Evolutionary conservation across 1,284 basidiomycete species (phyloP).

Genomic region (Acaromyces ingoldii): DNA sequence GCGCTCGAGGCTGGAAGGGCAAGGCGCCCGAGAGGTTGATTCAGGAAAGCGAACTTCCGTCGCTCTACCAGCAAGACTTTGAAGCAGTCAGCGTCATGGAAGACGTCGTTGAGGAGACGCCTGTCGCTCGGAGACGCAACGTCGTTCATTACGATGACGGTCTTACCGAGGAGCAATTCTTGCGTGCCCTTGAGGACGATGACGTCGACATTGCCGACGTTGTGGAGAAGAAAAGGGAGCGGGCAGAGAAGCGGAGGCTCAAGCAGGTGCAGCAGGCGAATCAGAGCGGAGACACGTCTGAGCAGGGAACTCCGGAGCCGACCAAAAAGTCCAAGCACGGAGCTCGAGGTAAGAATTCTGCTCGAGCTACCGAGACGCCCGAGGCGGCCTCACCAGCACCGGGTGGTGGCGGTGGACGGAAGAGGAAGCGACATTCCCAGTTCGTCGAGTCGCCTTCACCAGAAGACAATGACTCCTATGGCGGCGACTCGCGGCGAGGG

Average conservation of each 20-base stretch:
- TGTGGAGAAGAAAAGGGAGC: slow-evolving; percentile 50
- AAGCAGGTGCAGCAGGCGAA: slow-evolving; percentile 25
- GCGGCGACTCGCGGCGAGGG: slow-evolving; percentile 9
- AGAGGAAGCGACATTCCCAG: slow-evolving; percentile 39
- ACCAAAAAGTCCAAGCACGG: slow-evolving; percentile 18
- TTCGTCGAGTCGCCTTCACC: slow-evolving; percentile 22
- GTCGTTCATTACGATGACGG: slow-evolving; percentile 92
- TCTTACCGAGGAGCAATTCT: slow-evolving; percentile 80
- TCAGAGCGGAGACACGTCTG: slow-evolving; percentile 16
- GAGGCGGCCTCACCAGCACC: slow-evolving; percentile 34
- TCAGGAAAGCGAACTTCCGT: slow-evolving; percentile 81
- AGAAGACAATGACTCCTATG: slow-evolving; percentile 16
- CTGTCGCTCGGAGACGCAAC: slow-evolving; percentile 77
- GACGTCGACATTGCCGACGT: slow-evolving; percentile 63
- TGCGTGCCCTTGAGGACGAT: slow-evolving; percentile 73
- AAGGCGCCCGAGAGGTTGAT: slow-evolving; percentile 71
- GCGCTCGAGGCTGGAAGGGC: slow-evolving; percentile 61
- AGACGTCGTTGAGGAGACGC: slow-evolving; percentile 56
- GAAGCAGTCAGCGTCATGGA: slow-evolving; percentile 53
- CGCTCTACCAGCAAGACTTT: slow-evolving; percentile 76
- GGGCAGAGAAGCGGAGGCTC: slow-evolving; percentile 43
- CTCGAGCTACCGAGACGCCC: slow-evolving; percentile 15
- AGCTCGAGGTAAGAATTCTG: slow-evolving; percentile 15
- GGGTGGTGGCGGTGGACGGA: slow-evolving; percentile 17
- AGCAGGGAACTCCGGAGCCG: slow-evolving; percentile 33